Evolutionary conservation across 179 eudicot genomes (phyloP).

Genomic region (Pouteria campechiana): DNA sequence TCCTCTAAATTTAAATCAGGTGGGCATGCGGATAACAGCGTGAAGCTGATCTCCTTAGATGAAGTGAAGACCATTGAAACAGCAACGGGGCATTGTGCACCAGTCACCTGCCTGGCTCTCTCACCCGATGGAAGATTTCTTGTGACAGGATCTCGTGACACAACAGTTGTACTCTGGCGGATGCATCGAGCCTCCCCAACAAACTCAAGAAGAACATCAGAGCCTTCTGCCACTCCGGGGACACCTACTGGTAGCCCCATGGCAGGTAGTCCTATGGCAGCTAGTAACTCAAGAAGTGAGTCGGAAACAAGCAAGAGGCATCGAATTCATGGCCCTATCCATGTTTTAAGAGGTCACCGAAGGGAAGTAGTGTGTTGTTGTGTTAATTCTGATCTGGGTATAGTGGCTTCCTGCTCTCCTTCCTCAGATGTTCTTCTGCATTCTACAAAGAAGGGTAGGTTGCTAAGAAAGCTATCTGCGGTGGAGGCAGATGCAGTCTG

Average conservation of each 20-base stretch:
- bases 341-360: slow-evolving; percentile 84
- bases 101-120: slow-evolving; percentile 83
- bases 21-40: slow-evolving; percentile 89
- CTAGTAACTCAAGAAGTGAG: slow-evolving; percentile 26
- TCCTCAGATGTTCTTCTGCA: slow-evolving; percentile 74
- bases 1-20: slow-evolving; percentile 49
- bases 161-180: slow-evolving; percentile 82
- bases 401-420: slow-evolving; percentile 78
- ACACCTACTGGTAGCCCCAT: too few species aligned
- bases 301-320: slow-evolving; percentile 49
- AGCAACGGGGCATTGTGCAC: slow-evolving; percentile 89
- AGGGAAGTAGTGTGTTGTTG: slow-evolving; percentile 73
- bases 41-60: slow-evolving; percentile 72
- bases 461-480: slow-evolving; percentile 65
- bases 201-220: slow-evolving; percentile 33
- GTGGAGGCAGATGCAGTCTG: slow-evolving; percentile 68
- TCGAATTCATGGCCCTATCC: slow-evolving; percentile 86
- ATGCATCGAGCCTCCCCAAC: slow-evolving; percentile 44
- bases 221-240: slow-evolving; percentile 37
- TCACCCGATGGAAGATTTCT: slow-evolving; percentile 79
- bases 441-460: slow-evolving; percentile 69
- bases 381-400: slow-evolving; percentile 84
- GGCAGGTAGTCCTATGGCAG: too few species aligned
- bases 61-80: slow-evolving; percentile 85
- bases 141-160: slow-evolving; percentile 85